Evolutionary conservation across 2,329 filamentous ascomycete genomes (phyloP), one percentile per base, ranked within the genome.

Genomic region (Fusarium zealandicum): DNA sequence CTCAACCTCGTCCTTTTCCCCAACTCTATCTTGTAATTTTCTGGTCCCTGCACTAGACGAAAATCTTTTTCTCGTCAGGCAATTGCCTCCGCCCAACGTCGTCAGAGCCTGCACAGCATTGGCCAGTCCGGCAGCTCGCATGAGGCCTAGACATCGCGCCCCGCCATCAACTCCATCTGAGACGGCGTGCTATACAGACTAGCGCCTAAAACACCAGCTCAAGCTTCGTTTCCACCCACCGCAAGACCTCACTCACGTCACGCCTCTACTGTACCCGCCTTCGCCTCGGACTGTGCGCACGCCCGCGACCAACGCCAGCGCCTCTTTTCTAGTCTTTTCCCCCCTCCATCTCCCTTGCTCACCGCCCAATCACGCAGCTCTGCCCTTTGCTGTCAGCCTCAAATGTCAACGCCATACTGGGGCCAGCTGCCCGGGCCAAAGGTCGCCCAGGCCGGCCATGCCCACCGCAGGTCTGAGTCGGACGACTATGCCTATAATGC

Each of bases 401-500:
- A 70, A 33, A 82, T 81, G 78, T 73, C 79, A 47, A 65, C 79
- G 53, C 79, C 81, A 32, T 86, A 85, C 74, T 85, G 83, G 83
- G 82, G 82, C 70, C 73, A 83, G 68, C 75, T 86, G 58, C 82
- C 83, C 54, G 72, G 77, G 57, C 73, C 80, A 44, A 80, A 78
- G 63, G 68, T 76, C 63, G 58, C 69, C 49, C 63, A 66, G 54
- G 52, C 50, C 46, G 57, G 54, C 65, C 72, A 67, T 46, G 63
- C 68, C 57, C 76, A 76, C 62, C 75, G 76, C 67, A 68, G 65
- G 57, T 69, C 70, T 61, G 60, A 68, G 59, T 66, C 65, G 59
- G 66, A 72, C 59, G 64, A 70, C 59, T 56, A 65, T 50, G 48
- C 59, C 48, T 66, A 68, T 61, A 68, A 68, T 65, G 61, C 63